These are phyloP conservation scores for Gnaphalium uliginosum DNA, from an alignment of 129 eudicot species.

Conservation along the genomic window DNA sequence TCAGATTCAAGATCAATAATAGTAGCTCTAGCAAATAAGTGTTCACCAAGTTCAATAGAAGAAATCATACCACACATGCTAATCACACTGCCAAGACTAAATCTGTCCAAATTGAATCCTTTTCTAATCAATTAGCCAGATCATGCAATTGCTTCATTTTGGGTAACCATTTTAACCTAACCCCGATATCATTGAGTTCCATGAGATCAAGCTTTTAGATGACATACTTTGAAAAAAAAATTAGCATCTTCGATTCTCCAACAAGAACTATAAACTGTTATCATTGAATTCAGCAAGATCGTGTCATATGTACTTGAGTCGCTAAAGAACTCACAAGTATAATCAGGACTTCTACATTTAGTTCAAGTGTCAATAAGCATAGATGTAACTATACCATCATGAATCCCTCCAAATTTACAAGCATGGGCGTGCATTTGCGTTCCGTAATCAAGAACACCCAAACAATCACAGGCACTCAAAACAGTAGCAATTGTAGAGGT, in stretches of 20 bases:
- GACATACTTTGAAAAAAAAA: conserved; percentile 48
- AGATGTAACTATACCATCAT: conserved; percentile 61
- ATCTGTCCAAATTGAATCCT: conserved; percentile 53
- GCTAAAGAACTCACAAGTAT: conserved; percentile 56
- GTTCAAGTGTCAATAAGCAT: conserved; percentile 66
- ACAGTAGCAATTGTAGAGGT: conserved; percentile 63
- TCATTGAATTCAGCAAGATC: conserved; percentile 75
- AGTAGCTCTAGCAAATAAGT: conserved; percentile 61
- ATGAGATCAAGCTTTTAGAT: conserved; percentile 66
- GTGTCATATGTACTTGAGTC: conserved; percentile 58
- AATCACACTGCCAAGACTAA: conserved; percentile 68
- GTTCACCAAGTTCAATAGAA: conserved; percentile 76
- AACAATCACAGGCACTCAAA: conserved; percentile 61
- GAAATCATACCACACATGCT: conserved; percentile 77
- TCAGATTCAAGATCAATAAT: conserved; percentile 67
- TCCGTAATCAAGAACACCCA: conserved; percentile 41
- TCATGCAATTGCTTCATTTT: conserved; percentile 51
- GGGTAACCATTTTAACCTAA: conserved; percentile 81
- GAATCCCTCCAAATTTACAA: conserved; percentile 49
- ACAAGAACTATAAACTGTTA: conserved; percentile 54
- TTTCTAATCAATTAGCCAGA: conserved; percentile 59
- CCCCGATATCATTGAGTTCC: conserved; percentile 90
- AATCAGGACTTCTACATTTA: conserved; percentile 55
- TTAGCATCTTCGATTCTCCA: conserved; percentile 76
- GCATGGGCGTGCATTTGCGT: conserved; percentile 61